phyloP scores from a whole-genome alignment of 2,329 filamentous ascomycete genomes.

The Xylaria hypoxylon region DNA sequence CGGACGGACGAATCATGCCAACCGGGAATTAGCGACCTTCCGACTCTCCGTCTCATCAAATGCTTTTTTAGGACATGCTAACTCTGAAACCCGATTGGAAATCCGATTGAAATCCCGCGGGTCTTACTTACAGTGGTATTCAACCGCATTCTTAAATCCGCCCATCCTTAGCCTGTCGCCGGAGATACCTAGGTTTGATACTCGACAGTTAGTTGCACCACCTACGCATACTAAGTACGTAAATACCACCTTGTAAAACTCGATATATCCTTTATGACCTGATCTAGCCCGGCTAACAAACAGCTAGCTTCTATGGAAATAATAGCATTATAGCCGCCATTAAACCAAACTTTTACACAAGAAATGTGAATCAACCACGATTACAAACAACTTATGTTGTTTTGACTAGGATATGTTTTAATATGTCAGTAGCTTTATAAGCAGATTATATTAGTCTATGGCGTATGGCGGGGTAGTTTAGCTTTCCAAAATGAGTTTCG shows the following conservation, averaged over 20 bases:
- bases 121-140: conserved; percentile 16
- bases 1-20: conserved; percentile 21
- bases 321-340: not conserved
- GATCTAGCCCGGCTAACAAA: not conserved
- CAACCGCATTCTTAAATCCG: conserved; percentile 19
- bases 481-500: not conserved
- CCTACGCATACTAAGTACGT: too few species aligned
- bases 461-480: conserved; percentile 14
- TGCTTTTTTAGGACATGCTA: conserved; percentile 3
- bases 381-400: not conserved
- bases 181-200: too few species aligned
- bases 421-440: conserved; percentile 3
- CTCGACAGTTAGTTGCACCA: too few species aligned
- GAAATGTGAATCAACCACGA: not conserved
- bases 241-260: too few species aligned
- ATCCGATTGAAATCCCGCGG: conserved; percentile 6
- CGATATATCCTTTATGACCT: too few species aligned
- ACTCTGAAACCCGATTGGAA: conserved; percentile 6
- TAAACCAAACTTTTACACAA: not conserved
- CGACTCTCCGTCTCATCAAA: conserved; percentile 29
- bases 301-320: not conserved
- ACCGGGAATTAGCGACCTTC: conserved; percentile 33
- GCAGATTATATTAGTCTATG: not conserved
- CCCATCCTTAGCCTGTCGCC: not conserved
- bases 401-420: not conserved